Base-by-base conservation (phyloP, 305 asterid species). In the Fraxinus greggii region DNA sequence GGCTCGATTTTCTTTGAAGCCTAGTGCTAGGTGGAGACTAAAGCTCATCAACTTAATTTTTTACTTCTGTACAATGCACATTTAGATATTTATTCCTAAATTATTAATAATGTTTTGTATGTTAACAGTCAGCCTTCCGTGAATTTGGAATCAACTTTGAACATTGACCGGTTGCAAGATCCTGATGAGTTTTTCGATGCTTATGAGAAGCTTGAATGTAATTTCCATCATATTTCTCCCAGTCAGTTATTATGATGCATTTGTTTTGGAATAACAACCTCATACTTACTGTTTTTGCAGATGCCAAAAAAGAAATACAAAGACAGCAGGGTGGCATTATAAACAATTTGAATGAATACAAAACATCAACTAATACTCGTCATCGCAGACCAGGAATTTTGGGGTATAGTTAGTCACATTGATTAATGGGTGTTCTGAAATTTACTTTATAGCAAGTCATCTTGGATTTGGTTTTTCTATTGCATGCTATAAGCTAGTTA, bases 131-230 rank as follows among this genome's bases (percentile, higher is more conserved):
- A 88, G 87, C 92, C 92, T 86, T 56, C 90, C 13, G 88, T 76
- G 86, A 87, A 72, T 79, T 77, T 88, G 89, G 90, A 83, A 78
- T 81, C 94, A 74, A 67, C 80, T 79, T 70, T 90, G 85, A 84
- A 90, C 79, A 70, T 88, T 36, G 89, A 89, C 80, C 80, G 80
- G 19, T 87, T 92, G 48, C 79, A 84, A 83, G 97, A 95, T 73
- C 97, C 99, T 21, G 92, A 91, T 83, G 94, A 87, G 26, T 93
- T 80, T 89, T 93, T 92, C 80, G 86, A 88, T 83, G 95, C 91
- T 80, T 87, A 70, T 86, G 97, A 89, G 84, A 92, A 83, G 89
- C 83, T 40, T 80, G 95, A 94, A 86, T 86, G 99, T 95, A 94
- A 85, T 65, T 65, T 65, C 73, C 35, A 9, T 65, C 35, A 26